A percentile compares a stretch with the other conserved stretches of the same genome.
Evolutionary conservation across 768 basidiomycete genomes (phyloP).

Genomic region (Mycena floridula): DNA sequence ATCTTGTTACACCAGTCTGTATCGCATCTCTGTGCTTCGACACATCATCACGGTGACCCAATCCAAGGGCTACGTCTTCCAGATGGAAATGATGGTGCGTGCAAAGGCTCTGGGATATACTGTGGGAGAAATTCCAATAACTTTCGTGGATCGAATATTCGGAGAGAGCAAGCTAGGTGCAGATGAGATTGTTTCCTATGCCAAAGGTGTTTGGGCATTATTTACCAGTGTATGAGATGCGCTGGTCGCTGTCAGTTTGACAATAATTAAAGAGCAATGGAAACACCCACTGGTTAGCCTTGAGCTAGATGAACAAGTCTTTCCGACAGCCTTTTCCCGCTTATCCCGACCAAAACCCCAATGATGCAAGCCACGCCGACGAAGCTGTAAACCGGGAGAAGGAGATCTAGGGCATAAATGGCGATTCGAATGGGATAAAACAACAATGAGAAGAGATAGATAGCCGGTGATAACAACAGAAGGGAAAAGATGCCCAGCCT

Average conservation of each 20-base stretch:
- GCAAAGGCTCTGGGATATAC: slow-evolving; percentile 79
- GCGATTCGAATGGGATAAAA: too few species aligned
- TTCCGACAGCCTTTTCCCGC: too few species aligned
- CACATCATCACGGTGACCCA: slow-evolving; percentile 81
- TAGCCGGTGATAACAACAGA: too few species aligned
- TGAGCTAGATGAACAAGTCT: too few species aligned
- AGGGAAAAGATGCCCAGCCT: too few species aligned
- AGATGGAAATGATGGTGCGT: slow-evolving; percentile 98
- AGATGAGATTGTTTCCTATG: slow-evolving; percentile 82
- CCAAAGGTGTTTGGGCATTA: slow-evolving; percentile 77
- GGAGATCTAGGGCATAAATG: too few species aligned
- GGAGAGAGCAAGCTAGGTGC: slow-evolving; percentile 91
- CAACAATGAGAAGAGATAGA: too few species aligned
- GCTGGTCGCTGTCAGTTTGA: too few species aligned
- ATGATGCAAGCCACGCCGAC: background rate
- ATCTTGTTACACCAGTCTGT: slow-evolving; percentile 44
- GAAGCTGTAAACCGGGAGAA: too few species aligned
- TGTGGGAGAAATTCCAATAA: slow-evolving; percentile 89
- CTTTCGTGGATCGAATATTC: slow-evolving; percentile 90
- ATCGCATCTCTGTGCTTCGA: slow-evolving; percentile 67
- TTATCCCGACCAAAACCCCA: too few species aligned
- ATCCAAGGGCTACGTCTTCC: slow-evolving; percentile 92
- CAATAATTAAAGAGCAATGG: too few species aligned
- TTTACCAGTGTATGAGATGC: slow-evolving; percentile 70
- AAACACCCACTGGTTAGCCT: too few species aligned